Percentiles rank a stretch among this genome's conserved stretches.
phyloP scores from a whole-genome alignment of 345 rosid species.

The Rhodamnia argentea region DNA sequence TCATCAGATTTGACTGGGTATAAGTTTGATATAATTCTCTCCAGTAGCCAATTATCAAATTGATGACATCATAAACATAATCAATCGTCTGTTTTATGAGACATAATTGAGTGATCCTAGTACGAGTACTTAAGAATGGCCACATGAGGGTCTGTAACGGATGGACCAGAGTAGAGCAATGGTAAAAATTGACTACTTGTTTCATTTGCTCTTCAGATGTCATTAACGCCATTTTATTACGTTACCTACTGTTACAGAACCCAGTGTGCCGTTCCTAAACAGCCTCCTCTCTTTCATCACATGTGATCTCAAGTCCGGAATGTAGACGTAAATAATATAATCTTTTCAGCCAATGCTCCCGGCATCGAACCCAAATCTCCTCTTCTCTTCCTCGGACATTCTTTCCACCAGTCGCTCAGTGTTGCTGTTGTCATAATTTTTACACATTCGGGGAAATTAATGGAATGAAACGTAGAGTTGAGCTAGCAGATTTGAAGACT shows the following conservation, averaged over 20 bases:
- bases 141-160: neutral
- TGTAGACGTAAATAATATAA: constrained; percentile 47
- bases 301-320: constrained; percentile 64
- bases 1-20: neutral
- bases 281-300: constrained; percentile 36
- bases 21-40: neutral
- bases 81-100: neutral
- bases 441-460: too few species aligned
- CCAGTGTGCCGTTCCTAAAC: neutral
- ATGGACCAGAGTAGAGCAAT: neutral
- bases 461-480: too few species aligned
- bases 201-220: too few species aligned
- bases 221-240: too few species aligned
- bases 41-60: neutral
- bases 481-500: too few species aligned
- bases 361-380: constrained; percentile 60
- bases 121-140: too few species aligned
- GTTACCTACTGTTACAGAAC: too few species aligned
- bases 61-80: neutral
- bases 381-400: constrained; percentile 75
- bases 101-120: neutral
- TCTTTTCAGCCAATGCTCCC: constrained; percentile 60
- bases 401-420: constrained; percentile 56
- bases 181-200: neutral
- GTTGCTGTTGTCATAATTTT: constrained; percentile 35